Evolutionary conservation across 305 asterid species (phyloP), one percentile per base, ranked within the genome.

Genomic region (Plantago coronopus): DNA sequence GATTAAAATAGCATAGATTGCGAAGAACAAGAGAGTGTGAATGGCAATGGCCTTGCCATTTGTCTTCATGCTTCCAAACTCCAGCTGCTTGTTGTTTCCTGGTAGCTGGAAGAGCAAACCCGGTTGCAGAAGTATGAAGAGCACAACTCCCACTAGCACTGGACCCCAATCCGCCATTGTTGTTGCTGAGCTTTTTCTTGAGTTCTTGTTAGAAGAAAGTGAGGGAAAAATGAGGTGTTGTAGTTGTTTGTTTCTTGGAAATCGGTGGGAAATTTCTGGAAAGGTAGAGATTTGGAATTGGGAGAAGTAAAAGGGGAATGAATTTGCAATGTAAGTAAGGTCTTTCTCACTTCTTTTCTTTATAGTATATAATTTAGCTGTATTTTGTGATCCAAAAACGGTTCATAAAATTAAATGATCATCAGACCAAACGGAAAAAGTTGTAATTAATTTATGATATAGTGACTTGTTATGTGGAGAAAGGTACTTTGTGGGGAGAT

Each of bases 161-260:
- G 94, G 95, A 0, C 91, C 98, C 97, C 98, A 91, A 37, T 89
- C 98, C 46, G 98, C 98, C 98, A 91, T 91, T 77, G 1, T n/a
- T 48, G 25, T 15, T 10, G 7, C 19, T 49, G 21, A n/a, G n/a
- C n/a, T n/a, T n/a, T 37, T 18, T 54, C 17, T n/a, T 6, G 34
- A 7, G 10, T 34, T 34, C 13, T 34, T 34, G 40, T 7, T 44
- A 46, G 64, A 27, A 23, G 29, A 12, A 27, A 48, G 18, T 48
- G 22, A 17, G n/a, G n/a, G 23, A 18, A 48, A 3, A 48, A 22
- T 20, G 51, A 16, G 21, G 17, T 17, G 19, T 14, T 45, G 17
- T 45, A 14, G 19, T 46, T 0, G 51, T 8, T n/a, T 48, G 16
- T 3, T 48, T 18, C 4, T 17, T 19, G 14, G 11, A 17, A 48